Evolutionary conservation across 768 basidiomycete genomes (phyloP).

Genomic region (Boletus rex-veris): DNA sequence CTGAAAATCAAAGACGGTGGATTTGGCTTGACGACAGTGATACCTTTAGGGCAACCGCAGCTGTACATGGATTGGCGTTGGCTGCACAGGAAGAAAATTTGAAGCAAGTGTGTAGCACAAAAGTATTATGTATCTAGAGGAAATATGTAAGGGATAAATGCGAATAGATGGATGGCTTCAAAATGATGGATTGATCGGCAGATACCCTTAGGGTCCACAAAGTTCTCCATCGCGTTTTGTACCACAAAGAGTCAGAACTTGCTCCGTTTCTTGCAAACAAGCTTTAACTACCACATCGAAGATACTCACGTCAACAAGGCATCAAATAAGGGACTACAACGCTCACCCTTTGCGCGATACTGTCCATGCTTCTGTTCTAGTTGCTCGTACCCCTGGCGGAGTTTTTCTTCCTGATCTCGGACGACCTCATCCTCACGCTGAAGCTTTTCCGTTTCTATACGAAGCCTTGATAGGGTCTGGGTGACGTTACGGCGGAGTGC

Average conservation of each 20-base stretch:
- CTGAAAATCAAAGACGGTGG: not conserved
- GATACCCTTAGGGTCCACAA: not conserved
- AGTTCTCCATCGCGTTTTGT: constrained; percentile 38
- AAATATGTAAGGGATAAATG: not conserved
- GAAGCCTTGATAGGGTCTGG: constrained; percentile 37
- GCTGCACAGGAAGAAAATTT: not conserved
- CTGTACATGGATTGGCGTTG: too few species aligned
- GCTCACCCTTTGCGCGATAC: constrained; percentile 41
- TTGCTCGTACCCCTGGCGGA: constrained; percentile 37
- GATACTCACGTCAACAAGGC: constrained; percentile 5
- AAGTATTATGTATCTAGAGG: not conserved
- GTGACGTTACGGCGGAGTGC: constrained; percentile 53
- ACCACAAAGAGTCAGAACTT: constrained; percentile 42
- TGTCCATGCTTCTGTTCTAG: constrained; percentile 40
- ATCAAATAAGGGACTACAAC: not conserved
- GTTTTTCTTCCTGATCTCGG: constrained; percentile 39
- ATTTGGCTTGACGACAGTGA: not conserved
- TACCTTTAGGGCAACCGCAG: not conserved
- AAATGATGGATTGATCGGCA: not conserved
- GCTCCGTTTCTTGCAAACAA: constrained; percentile 43
- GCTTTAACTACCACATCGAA: constrained; percentile 32
- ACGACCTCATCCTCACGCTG: constrained; percentile 40
- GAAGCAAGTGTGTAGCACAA: not conserved
- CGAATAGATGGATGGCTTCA: not conserved
- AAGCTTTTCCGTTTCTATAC: constrained; percentile 39